Conservation (phyloP, 2,329 filamentous ascomycete genomes). For the Dendryphion nanum region DNA sequence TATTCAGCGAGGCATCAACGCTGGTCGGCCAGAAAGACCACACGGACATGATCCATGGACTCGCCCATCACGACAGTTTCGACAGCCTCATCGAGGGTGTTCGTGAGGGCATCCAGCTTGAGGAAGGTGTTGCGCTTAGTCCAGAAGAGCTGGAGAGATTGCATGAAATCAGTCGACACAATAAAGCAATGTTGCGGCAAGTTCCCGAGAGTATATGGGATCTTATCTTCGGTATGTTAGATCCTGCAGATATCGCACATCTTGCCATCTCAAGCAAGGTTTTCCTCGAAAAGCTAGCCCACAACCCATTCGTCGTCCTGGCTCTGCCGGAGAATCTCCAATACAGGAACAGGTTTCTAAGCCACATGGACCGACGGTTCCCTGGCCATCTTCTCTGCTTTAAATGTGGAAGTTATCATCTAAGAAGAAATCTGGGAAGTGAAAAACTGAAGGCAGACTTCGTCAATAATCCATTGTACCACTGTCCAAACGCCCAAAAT, state of each 20-base stretch:
- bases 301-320: constrained; percentile 39
- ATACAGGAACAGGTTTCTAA: constrained; percentile 49
- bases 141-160: not conserved
- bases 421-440: constrained; percentile 47
- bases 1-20: constrained; percentile 6
- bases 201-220: constrained; percentile 50
- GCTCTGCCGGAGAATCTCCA: constrained; percentile 37
- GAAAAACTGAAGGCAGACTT: constrained; percentile 52
- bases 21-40: constrained; percentile 21
- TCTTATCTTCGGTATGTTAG: constrained; percentile 42
- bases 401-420: constrained; percentile 53
- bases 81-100: constrained; percentile 22
- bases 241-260: constrained; percentile 48
- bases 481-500: constrained; percentile 49
- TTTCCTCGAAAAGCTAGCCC: not conserved
- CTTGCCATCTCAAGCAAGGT: constrained; percentile 49
- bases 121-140: not conserved
- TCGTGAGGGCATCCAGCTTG: not conserved
- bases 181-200: constrained; percentile 45
- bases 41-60: constrained; percentile 39
- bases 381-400: constrained; percentile 58
- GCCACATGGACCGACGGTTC: constrained; percentile 46
- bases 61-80: constrained; percentile 28
- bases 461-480: constrained; percentile 53
- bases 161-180: constrained; percentile 1